phyloP scores from a whole-genome alignment of 2,329 filamentous ascomycete genomes.

The Dactylellina leptospora region DNA sequence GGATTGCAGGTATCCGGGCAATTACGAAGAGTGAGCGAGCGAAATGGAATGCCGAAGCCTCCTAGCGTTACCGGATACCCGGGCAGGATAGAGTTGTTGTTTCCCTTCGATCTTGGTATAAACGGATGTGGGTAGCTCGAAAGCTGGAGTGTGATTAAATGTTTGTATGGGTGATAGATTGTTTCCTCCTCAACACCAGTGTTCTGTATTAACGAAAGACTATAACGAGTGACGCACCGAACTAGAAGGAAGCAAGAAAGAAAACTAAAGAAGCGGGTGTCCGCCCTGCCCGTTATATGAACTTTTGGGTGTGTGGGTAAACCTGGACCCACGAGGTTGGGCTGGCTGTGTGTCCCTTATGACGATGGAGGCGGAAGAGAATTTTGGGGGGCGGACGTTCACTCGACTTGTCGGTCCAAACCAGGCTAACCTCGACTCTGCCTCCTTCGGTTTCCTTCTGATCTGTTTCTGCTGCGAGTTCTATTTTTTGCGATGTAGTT shows the following conservation, averaged over 20 bases:
- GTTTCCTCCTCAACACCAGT: conserved; percentile 52
- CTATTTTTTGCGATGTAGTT: conserved; percentile 52
- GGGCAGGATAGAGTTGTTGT: conserved; percentile 17
- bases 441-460: conserved; percentile 48
- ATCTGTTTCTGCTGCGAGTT: conserved; percentile 49
- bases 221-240: conserved; percentile 53
- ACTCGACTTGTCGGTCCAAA: conserved; percentile 26
- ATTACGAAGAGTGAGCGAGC: conserved; percentile 51
- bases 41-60: conserved; percentile 50
- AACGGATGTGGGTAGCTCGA: conserved; percentile 53
- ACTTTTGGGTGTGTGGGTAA: conserved; percentile 44
- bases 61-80: conserved; percentile 53
- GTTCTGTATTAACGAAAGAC: conserved; percentile 52
- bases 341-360: conserved; percentile 30
- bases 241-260: conserved; percentile 43
- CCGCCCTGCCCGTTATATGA: conserved; percentile 49
- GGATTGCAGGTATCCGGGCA: conserved; percentile 45
- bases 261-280: conserved; percentile 39
- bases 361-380: conserved; percentile 43
- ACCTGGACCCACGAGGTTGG: conserved; percentile 33
- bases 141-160: conserved; percentile 38
- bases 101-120: conserved; percentile 27
- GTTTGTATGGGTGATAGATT: conserved; percentile 30
- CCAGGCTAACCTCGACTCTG: conserved; percentile 11
- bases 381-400: conserved; percentile 28